phyloP scores from a whole-genome alignment of 148 eudicot genomes.

The Chenopodium album region DNA sequence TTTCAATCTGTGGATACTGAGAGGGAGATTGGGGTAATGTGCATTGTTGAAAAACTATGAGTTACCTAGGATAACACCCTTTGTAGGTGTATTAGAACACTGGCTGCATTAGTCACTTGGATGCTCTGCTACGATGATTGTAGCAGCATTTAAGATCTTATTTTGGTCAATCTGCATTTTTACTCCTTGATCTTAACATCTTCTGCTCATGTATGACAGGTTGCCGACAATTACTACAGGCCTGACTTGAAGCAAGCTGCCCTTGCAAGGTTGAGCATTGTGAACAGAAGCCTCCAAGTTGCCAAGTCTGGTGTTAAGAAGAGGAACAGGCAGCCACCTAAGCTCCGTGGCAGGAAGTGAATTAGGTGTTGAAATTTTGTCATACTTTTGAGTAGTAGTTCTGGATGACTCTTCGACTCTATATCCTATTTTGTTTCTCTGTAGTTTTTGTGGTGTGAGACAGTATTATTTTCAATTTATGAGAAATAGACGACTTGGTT shows the following conservation, averaged over 20 bases:
- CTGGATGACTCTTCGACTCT: background rate
- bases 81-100: background rate
- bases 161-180: background rate
- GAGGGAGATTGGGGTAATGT: background rate
- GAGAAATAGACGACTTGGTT: slow-evolving; percentile 11
- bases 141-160: background rate
- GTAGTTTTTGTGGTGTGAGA: slow-evolving; percentile 10
- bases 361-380: slow-evolving; percentile 13
- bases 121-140: background rate
- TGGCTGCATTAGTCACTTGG: too few species aligned
- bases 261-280: slow-evolving; percentile 81
- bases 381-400: background rate
- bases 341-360: slow-evolving; percentile 52
- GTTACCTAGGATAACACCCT: background rate
- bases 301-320: slow-evolving; percentile 91
- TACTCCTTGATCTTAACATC: background rate
- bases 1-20: too few species aligned
- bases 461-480: slow-evolving; percentile 8
- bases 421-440: slow-evolving; percentile 1
- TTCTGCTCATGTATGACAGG: slow-evolving; percentile 36
- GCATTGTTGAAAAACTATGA: background rate
- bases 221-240: slow-evolving; percentile 77
- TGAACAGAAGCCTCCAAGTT: slow-evolving; percentile 82
- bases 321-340: slow-evolving; percentile 82
- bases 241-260: slow-evolving; percentile 91